Percentiles rank a stretch among this genome's conserved stretches.
Evolutionary conservation across 1,284 basidiomycete species (phyloP).

Genomic region (Vanrija pseudolonga): DNA sequence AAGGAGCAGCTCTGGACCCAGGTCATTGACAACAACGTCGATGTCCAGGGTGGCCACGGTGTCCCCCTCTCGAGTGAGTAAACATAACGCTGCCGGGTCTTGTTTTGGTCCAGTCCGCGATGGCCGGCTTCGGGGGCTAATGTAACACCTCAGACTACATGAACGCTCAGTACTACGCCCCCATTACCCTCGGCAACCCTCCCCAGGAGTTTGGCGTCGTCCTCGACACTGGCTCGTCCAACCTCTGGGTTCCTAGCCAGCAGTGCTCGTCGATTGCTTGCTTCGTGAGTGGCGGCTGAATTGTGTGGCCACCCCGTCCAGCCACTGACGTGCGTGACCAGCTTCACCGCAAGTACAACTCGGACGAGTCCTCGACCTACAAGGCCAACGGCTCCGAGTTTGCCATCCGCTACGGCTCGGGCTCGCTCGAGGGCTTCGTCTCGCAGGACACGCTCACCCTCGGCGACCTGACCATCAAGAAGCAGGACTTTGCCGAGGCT

Average conservation of each 20-base stretch:
- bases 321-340: slow-evolving; percentile 3
- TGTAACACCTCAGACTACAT: slow-evolving; percentile 67
- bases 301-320: background rate
- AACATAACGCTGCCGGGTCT: too few relatives aligned
- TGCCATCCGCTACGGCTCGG: slow-evolving; percentile 92
- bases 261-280: slow-evolving; percentile 94
- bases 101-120: background rate
- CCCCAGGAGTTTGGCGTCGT: slow-evolving; percentile 53
- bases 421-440: slow-evolving; percentile 94
- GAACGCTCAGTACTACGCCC: slow-evolving; percentile 96
- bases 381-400: slow-evolving; percentile 89
- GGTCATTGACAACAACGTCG: slow-evolving; percentile 40
- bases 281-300: slow-evolving; percentile 58
- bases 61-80: slow-evolving; percentile 85
- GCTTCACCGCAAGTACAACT: slow-evolving; percentile 89
- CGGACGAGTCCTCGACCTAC: slow-evolving; percentile 76
- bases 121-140: background rate
- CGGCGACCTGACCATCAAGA: slow-evolving; percentile 73
- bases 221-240: slow-evolving; percentile 68
- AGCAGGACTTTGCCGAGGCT: slow-evolving; percentile 92
- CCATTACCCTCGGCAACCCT: slow-evolving; percentile 67
- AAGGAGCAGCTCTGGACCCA: slow-evolving; percentile 79
- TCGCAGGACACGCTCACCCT: slow-evolving; percentile 80
- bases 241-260: slow-evolving; percentile 65
- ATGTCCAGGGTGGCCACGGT: slow-evolving; percentile 69